Base-by-base conservation (phyloP, 140 eudicot species). In the Flaveria floridana region DNA sequence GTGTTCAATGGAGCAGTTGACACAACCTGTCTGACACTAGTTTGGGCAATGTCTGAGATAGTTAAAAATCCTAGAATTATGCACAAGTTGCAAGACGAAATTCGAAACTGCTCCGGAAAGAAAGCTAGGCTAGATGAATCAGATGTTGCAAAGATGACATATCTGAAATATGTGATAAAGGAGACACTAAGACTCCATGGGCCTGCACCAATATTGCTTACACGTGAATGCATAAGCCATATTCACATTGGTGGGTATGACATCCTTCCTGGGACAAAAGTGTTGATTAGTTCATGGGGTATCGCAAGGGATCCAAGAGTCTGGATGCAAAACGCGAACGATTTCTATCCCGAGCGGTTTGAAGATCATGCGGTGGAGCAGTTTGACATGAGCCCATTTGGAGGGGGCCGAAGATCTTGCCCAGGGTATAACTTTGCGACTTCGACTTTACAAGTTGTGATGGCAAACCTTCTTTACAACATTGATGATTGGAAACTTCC, bases 41-140 rank as follows among this genome's bases (percentile, higher is more conserved):
- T 51, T 23, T 71, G 75, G 75, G 65, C 30, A 39, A 71, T 71
- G 51, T 52, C 65, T 7, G 75, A 71, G 51, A 53, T 71, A 6
- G n/a, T n/a, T 12, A 71, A 30, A n/a, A 52, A 71, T 12, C 75
- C 75, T 8, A 71, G 75, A 71, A 12, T 71, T 6, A 52, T 71
- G 65, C 30, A 30, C 11, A 71, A 71, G 30, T n/a, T 71, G 65
- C 75, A 71, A 51, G 7, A 11, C 0, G 75, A 71, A 52, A 71
- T 71, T 3, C 30, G 75, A 71, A 18, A 34, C 28, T 7, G 18
- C 12, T 3, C 6, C 1, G 51, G 65, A 26, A 16, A 37, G 19
- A 51, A 71, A 3, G 5, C 16, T 0, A 10, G 16, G 16, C 13
- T 70, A 30, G 69, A 65, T 14, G 65, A 34, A 71, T 51, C 23